Evolutionary conservation across 1,139 yeast genomes (phyloP), one percentile per base, ranked within the genome.

Genomic region (Kluyveromyces marxianus): DNA sequence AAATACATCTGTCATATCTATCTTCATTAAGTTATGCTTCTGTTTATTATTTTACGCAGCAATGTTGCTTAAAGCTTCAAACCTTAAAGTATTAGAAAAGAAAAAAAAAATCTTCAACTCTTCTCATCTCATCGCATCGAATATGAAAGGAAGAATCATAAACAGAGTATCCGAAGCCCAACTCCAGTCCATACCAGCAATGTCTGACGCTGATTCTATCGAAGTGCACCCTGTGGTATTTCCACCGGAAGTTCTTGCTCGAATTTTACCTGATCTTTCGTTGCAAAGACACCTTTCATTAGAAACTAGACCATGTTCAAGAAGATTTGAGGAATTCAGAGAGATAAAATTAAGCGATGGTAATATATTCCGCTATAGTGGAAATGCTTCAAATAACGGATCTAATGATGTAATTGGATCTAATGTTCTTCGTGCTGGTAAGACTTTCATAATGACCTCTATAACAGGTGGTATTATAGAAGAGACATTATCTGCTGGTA

Each of bases 231-330:
- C 65, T 27, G 48, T 60, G 28, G 51, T 56, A 4, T 87, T 89
- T 61, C 82, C 94, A 3, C 92, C 96, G 1, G 85, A 81, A 36
- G 88, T 89, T 21, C 70, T 90, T 44, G 90, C 94, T 1, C 72
- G 95, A 46, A 75, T 90, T 37, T 89, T 94, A 6, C 97, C 97
- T 1, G 95, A 86, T 49, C 67, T 87, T 10, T 85, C 90, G 4
- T 71, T 90, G 44, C 83, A 84, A 59, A 76, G 95, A 58, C 95
- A 89, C 63, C 65, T 90, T 32, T 69, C 81, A 7, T 69, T 80
- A 29, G 92, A 90, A 1, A 65, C 83, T 31, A 81, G 96, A 49
- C 86, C 94, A 8, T 80, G 88, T 46, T 67, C 81, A 46, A 75
- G 97, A 39, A 70, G 74, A 39, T 79, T 83, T 57, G 75, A 76